Base-by-base conservation (phyloP, 139 green algal species). In the Tetradesmus obliquus region DNA sequence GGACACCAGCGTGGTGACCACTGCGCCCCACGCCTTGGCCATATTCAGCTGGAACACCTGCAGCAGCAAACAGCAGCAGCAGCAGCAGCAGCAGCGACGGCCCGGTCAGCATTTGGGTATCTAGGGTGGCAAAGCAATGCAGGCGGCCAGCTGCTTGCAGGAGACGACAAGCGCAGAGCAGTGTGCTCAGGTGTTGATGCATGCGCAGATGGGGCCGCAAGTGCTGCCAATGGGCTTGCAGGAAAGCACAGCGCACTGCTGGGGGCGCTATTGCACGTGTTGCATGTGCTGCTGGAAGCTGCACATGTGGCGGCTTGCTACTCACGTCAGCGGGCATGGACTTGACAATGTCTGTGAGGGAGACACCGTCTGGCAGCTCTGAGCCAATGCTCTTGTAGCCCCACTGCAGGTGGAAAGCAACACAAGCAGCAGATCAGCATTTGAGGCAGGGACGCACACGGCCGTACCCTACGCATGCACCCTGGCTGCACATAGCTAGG, bases 1-100 rank as follows among this genome's bases (percentile, higher is more conserved):
- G 24, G 96, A 95, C 5, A 85, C 82, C 5, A 98, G 54, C 53
- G 96, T 95, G 22, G 94, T 97, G 10, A 94, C 86, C 6, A 97
- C 96, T 2, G 95, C 92, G 13, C 95, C 82, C 97, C 97, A 99
- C 1, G 97, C 96, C 91, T 96, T 97, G 87, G 91, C 90, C 24
- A 95, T 91, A 89, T 98, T 96, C 15, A 98, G 87, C 92, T 99
- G 91, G 91, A 99, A 98, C 8, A 99, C 97, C 96, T 97, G 93
- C 82, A 71, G 54, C 24, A 60, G 83, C 51, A 24, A 60, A 55
- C 51, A 24, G 13, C 4, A 7, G 80, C 51, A 82, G n/a, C 74
- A 82, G 24, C 6, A 2, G 17, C 12, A 12, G 20, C 12, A 79
- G 71, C 17, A 2, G 2, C 20, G 71, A 24, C 5, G 13, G 71